Conservation (phyloP, 192 early-diverging fungal genomes). For the Coemansia sp. region DNA sequence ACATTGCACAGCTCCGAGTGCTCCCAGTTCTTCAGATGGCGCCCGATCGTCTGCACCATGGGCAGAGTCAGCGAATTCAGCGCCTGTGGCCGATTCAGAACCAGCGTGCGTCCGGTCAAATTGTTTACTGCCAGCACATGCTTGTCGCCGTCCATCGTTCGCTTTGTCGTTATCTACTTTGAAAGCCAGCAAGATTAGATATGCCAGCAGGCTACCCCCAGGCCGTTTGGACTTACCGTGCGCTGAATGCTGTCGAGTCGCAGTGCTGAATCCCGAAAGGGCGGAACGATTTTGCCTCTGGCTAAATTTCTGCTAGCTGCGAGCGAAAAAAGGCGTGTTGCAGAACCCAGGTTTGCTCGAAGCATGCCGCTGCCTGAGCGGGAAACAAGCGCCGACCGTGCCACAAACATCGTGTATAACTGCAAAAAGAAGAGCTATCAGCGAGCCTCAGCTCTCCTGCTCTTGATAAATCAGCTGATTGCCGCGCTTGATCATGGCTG, state of each 20-base stretch:
- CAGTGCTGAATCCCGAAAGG: not conserved
- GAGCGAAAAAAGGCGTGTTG: not conserved
- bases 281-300: not conserved
- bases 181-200: not conserved
- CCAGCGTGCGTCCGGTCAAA: constrained; percentile 57
- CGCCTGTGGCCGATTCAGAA: constrained; percentile 75
- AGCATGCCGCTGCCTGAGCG: not conserved
- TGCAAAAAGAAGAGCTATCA: too few relatives aligned
- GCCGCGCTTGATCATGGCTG: too few relatives aligned
- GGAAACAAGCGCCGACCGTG: not conserved
- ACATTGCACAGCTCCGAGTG: constrained; percentile 84
- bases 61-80: constrained; percentile 81
- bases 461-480: too few relatives aligned
- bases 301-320: not conserved
- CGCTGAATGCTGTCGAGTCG: constrained; percentile 8
- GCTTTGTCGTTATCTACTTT: constrained; percentile 26
- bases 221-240: constrained; percentile 6
- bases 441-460: too few relatives aligned
- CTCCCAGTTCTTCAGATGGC: constrained; percentile 85
- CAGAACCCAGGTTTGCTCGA: not conserved
- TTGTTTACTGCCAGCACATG: constrained; percentile 38
- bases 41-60: constrained; percentile 81
- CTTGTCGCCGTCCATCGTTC: constrained; percentile 27
- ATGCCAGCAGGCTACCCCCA: not conserved
- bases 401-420: not conserved